Base-by-base conservation (phyloP, 768 basidiomycete species). In the Lepiota venenata region DNA sequence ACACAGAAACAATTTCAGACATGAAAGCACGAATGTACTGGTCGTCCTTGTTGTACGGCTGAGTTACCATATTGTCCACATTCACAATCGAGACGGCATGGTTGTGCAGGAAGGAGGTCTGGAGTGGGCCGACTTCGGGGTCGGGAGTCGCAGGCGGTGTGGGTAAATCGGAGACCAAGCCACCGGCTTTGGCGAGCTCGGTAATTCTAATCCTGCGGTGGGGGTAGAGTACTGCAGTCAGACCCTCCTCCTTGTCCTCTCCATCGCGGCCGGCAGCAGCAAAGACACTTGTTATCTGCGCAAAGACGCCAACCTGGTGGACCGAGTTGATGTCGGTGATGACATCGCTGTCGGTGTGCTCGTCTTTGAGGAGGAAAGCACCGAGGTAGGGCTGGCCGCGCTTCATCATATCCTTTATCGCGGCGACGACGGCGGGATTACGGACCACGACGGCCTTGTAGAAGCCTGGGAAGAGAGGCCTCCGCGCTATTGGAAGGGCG, bases 331-430 rank as follows among this genome's bases (percentile, higher is more conserved):
- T 70, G 63, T 90, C 89, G 55, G 90, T 88, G 60, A 98, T 96
- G 53, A 95, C 80, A 69, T 98, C 96, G 66, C 87, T 88, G 70
- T 98, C 96, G 42, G 88, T 77, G 59, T 92, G 83, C 61, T 93
- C 91, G 63, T 98, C 94, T 74, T 96, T 98, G 63, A 98, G 83
- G 22, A 98, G 74, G 76, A 98, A 98, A 22, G 94, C 96, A 48
- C 96, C 96, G 55, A 99, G 82, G 69, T 99, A 98, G 0, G 95
- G 94, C 66, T 98, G 96, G 0, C 95, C 95, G 40, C 93, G 92
- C 61, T 88, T 88, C 82, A 96, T 91, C 84, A 96, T 91, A 66
- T 97, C 94, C 71, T 93, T 91, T 65, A 99, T 90, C 12, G 94
- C 93, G 7, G 86, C 83, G 37, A 98, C 93, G 29, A 99, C 96